Conservation (phyloP, 2,329 filamentous ascomycete species). For the Huntiella decipiens region DNA sequence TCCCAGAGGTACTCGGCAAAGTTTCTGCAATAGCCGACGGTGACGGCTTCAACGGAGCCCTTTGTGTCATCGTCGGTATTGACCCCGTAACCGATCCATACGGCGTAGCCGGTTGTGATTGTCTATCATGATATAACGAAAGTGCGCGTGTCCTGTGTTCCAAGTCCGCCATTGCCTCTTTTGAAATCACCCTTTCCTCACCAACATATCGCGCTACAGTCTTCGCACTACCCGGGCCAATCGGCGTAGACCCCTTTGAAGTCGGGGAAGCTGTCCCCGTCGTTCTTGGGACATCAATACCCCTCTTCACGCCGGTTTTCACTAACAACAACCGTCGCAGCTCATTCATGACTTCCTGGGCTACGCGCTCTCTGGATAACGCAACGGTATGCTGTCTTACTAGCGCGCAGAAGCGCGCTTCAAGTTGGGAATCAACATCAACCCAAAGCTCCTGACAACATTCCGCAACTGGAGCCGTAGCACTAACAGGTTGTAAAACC, state of each 20-base stretch:
- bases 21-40: neutral
- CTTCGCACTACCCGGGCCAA: constrained; percentile 4
- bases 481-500: constrained; percentile 8
- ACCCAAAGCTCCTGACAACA: constrained; percentile 31
- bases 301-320: neutral
- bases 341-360: constrained; percentile 26
- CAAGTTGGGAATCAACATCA: constrained; percentile 29
- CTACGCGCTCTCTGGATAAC: constrained; percentile 25
- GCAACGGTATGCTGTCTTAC: constrained; percentile 22
- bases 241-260: constrained; percentile 4
- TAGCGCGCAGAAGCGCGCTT: constrained; percentile 30
- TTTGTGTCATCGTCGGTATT: neutral
- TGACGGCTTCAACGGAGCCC: constrained; percentile 1
- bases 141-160: constrained; percentile 7
- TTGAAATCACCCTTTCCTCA: constrained; percentile 5
- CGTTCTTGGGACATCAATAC: constrained; percentile 1
- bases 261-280: neutral
- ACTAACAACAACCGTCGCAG: constrained; percentile 4
- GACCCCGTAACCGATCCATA: neutral
- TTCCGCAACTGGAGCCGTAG: constrained; percentile 18
- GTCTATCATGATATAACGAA: constrained; percentile 2
- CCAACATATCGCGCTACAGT: constrained; percentile 4
- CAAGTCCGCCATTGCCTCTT: constrained; percentile 11
- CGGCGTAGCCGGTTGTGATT: neutral
- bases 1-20: constrained; percentile 2